Percentiles rank a stretch among this genome's conserved stretches.
phyloP scores from a whole-genome alignment of 164 flowering plant genomes.

The Dillenia turbinata region DNA sequence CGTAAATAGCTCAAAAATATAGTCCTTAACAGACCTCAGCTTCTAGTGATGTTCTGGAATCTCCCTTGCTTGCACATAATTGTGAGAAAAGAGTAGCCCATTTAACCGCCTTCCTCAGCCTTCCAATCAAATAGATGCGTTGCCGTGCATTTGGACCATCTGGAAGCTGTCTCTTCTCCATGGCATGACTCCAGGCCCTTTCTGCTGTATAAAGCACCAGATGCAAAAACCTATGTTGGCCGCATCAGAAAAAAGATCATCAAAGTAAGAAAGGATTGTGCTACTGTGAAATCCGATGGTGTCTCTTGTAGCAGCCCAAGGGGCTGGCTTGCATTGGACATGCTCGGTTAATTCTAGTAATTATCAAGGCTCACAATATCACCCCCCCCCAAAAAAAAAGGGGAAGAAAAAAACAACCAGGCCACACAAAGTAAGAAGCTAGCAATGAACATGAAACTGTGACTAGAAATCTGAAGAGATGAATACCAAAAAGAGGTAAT shows the following conservation, averaged over 20 bases:
- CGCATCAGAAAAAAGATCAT: constrained; percentile 8
- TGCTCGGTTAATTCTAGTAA: neutral
- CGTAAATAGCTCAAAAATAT: too few species aligned
- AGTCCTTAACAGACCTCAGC: constrained; percentile 62
- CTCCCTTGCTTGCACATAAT: constrained; percentile 85
- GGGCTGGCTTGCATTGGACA: too few species aligned
- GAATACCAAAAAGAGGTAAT: too few species aligned
- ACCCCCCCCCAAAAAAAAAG: too few species aligned
- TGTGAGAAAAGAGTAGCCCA: constrained; percentile 85
- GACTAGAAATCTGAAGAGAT: too few species aligned
- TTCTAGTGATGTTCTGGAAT: constrained; percentile 91
- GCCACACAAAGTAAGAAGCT: neutral
- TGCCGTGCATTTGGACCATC: constrained; percentile 93
- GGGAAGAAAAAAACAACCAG: neutral
- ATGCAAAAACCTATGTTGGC: constrained; percentile 73
- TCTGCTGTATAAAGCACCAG: constrained; percentile 82
- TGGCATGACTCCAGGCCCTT: constrained; percentile 99
- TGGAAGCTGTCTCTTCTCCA: constrained; percentile 94
- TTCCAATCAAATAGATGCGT: constrained; percentile 77
- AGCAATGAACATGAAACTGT: too few species aligned
- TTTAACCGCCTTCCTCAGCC: constrained; percentile 89
- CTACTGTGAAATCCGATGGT: too few species aligned
- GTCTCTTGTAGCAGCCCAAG: too few species aligned
- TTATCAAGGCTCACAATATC: too few species aligned
- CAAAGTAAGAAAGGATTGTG: neutral